Percentiles rank a stretch among this genome's conserved stretches.
Conservation (phyloP, 352 stramenopile species). For the Globisporangium canariense region DNA sequence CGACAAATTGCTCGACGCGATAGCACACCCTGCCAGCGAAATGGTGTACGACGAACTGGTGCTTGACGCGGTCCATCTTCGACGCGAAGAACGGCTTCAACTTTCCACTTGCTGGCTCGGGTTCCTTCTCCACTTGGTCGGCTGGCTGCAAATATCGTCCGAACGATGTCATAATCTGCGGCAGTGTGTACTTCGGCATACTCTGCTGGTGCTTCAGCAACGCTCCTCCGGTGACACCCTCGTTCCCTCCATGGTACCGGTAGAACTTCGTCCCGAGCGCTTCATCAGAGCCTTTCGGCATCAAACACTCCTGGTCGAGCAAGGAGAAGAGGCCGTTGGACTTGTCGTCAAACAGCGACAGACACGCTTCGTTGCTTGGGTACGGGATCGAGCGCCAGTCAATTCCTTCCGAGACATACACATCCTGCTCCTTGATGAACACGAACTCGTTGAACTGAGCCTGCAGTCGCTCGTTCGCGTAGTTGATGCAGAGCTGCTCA, state of each 20-base stretch:
- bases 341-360: slow-evolving; percentile 82
- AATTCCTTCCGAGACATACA: slow-evolving; percentile 82
- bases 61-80: slow-evolving; percentile 80
- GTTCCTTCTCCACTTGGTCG: slow-evolving; percentile 39
- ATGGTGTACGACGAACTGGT: slow-evolving; percentile 80
- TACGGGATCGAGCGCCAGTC: slow-evolving; percentile 82
- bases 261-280: slow-evolving; percentile 81
- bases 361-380: slow-evolving; percentile 77
- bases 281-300: slow-evolving; percentile 83
- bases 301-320: slow-evolving; percentile 80
- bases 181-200: slow-evolving; percentile 44
- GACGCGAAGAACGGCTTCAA: slow-evolving; percentile 68
- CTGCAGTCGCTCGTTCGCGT: slow-evolving; percentile 77
- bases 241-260: slow-evolving; percentile 50
- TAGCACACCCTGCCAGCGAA: slow-evolving; percentile 82
- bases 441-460: slow-evolving; percentile 89
- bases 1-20: slow-evolving; percentile 73
- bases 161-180: slow-evolving; percentile 62
- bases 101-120: slow-evolving; percentile 21
- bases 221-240: slow-evolving; percentile 21
- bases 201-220: slow-evolving; percentile 33
- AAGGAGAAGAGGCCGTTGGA: slow-evolving; percentile 75
- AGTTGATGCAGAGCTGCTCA: slow-evolving; percentile 84
- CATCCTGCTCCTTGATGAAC: slow-evolving; percentile 81
- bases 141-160: slow-evolving; percentile 57